Conservation (phyloP, 2,329 filamentous ascomycete genomes). For the Aspergillus thermomutatus region DNA sequence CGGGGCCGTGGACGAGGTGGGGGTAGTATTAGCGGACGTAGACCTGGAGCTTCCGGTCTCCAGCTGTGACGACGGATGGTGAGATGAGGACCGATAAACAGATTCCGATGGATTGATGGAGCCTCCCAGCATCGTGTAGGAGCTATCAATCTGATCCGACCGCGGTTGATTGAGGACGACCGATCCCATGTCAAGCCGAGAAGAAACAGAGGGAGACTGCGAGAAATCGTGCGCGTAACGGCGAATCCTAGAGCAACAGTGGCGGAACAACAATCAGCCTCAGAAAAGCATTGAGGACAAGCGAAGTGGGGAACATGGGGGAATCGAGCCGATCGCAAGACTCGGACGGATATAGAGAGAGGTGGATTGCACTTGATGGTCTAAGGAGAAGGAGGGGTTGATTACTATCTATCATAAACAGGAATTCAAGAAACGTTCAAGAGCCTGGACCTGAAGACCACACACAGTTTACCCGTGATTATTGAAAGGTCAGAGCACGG, state of each 20-base stretch:
- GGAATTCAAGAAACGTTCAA: constrained; percentile 2
- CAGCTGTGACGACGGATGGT: constrained; percentile 20
- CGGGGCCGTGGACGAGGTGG: constrained; percentile 37
- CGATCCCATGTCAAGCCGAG: constrained; percentile 56
- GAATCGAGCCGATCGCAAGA: neutral
- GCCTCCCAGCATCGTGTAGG: constrained; percentile 64
- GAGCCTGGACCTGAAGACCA: constrained; percentile 4
- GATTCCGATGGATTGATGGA: constrained; percentile 41
- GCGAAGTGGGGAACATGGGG: neutral
- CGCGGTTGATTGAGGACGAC: constrained; percentile 66
- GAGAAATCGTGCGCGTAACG: constrained; percentile 4
- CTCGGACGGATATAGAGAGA: neutral
- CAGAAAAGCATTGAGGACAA: neutral
- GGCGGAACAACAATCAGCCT: constrained; percentile 13
- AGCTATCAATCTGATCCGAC: constrained; percentile 68
- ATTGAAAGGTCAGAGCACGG: neutral
- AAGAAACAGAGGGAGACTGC: constrained; percentile 1
- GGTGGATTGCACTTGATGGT: constrained; percentile 6
- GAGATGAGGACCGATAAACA: constrained; percentile 29
- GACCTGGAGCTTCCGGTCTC: constrained; percentile 29
- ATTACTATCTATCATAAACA: constrained; percentile 12
- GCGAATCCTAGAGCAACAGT: constrained; percentile 7
- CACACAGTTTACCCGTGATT: neutral
- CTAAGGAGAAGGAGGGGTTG: constrained; percentile 5
- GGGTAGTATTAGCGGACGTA: constrained; percentile 29